Evolutionary conservation across 2,329 filamentous ascomycete genomes (phyloP).

Genomic region (Apiospora marii): DNA sequence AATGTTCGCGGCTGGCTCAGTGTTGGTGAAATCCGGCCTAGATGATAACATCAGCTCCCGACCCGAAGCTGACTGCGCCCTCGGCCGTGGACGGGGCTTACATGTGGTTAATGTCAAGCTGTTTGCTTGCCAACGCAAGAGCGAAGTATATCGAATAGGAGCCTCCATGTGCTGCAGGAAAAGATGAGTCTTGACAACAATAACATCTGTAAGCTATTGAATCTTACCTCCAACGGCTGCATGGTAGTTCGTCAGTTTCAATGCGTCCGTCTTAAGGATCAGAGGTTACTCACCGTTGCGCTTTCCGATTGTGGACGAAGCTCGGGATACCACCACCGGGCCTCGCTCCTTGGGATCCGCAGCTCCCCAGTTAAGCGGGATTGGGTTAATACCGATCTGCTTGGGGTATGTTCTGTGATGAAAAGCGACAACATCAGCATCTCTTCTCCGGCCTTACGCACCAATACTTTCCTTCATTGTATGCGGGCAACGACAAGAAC

Average conservation of each 20-base stretch:
- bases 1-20: constrained; percentile 88
- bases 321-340: constrained; percentile 86
- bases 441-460: not conserved
- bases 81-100: constrained; percentile 36
- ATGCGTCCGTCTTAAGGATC: constrained; percentile 31
- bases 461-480: too few relatives aligned
- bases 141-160: constrained; percentile 98
- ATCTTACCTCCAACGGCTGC: constrained; percentile 65
- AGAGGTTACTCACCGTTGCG: constrained; percentile 72
- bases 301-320: constrained; percentile 76
- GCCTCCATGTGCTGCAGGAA: constrained; percentile 66
- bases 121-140: constrained; percentile 88
- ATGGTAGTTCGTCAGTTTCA: constrained; percentile 37
- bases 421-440: not conserved
- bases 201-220: not conserved
- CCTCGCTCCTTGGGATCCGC: constrained; percentile 78
- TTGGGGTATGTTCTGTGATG: constrained; percentile 81
- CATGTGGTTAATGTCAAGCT: constrained; percentile 83
- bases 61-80: not conserved
- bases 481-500: constrained; percentile 25
- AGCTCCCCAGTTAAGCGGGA: constrained; percentile 88
- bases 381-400: constrained; percentile 92
- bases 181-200: constrained; percentile 12
- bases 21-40: constrained; percentile 76
- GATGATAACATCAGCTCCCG: constrained; percentile 10